Conservation (phyloP, 306 rosid genomes). For the Pachyrhizus erosus region DNA sequence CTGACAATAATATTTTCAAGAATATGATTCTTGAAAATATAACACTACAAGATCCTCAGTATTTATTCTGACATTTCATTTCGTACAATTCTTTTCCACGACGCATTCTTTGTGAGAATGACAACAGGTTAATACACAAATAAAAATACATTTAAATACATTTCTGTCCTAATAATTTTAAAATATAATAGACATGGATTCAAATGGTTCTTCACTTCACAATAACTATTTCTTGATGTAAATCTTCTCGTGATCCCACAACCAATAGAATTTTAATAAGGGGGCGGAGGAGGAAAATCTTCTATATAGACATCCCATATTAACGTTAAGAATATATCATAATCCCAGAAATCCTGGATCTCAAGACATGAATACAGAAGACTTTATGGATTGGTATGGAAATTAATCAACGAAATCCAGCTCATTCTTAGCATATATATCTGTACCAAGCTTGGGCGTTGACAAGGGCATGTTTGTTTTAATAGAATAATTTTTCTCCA, state of each 20-base stretch:
- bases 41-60: too few species aligned
- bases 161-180: not conserved
- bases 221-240: not conserved
- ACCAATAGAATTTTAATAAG: not conserved
- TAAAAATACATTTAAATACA: not conserved
- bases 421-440: constrained; percentile 12
- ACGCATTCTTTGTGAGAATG: not conserved
- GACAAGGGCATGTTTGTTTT: not conserved
- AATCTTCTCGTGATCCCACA: not conserved
- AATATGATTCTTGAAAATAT: too few species aligned
- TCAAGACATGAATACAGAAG: not conserved
- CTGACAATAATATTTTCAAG: too few species aligned
- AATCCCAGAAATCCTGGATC: constrained; percentile 23
- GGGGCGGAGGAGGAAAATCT: not conserved
- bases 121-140: not conserved
- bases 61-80: not conserved
- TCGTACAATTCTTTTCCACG: not conserved
- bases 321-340: not conserved
- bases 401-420: constrained; percentile 26
- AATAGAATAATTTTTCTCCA: not conserved
- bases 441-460: not conserved
- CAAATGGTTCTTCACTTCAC: not conserved
- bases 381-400: constrained; percentile 22
- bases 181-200: not conserved
- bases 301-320: not conserved